Base-by-base conservation (phyloP, 306 rosid species). In the Herpetospermum pedunculosum region DNA sequence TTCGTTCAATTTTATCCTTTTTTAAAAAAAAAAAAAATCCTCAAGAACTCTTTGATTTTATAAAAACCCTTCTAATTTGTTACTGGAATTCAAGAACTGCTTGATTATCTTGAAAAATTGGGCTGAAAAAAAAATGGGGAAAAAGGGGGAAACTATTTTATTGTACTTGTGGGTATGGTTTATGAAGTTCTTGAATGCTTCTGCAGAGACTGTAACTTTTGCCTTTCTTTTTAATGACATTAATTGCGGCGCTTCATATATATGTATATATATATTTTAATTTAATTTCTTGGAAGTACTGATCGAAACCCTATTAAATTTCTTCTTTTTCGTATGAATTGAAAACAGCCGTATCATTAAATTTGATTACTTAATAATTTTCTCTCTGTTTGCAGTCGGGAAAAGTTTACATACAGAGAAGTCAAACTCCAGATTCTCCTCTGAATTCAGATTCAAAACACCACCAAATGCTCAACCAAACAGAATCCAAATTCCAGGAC, bases 371-470 rank as follows among this genome's bases (percentile, higher is more conserved):
- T 48, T 48, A 15, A 4, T 6, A 6, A 29, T 28, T 34, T 34
- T 21, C 0, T 44, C 8, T 43, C 44, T 60, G 18, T 18, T 4
- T 82, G 83, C 92, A 95, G 99, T 91, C 97, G 59, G 99, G 99
- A 74, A 91, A 88, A 75, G 96, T 95, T 29, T 89, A 89, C 81
- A 76, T 95, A 15, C 92, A 95, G 70, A 87, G 81, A 62, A 85
- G 89, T 79, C 80, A 81, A 74, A 65, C 88, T 52, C 64, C 77
- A 72, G 70, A 74, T 30, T 67, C 86, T 15, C 78, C 76, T 41
- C 37, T 77, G 18, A 50, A 30, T 11, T 43, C 86, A 13, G 88
- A 89, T 16, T 76, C 81, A 6, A 84, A 84, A 7, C 68, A 62
- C 15, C 57, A 58, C 25, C 81, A 85, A 54, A 52, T 55, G 74